Percentiles rank a stretch among this genome's conserved stretches.
Evolutionary conservation across 2,329 filamentous ascomycete genomes (phyloP).

Genomic region (Penicillium nordicum): DNA sequence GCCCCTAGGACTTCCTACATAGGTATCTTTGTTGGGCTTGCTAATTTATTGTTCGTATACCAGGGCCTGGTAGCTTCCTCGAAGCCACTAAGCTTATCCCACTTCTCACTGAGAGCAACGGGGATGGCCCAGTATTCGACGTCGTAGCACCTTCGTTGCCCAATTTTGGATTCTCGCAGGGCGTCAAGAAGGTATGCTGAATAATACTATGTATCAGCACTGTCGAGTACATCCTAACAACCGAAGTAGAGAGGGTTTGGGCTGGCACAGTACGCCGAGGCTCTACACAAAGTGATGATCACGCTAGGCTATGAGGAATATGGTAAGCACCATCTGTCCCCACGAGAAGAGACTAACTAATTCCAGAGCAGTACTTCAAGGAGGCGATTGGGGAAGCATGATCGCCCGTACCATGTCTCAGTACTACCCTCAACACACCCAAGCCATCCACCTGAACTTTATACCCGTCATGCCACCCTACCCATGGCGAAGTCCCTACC

Average conservation of each 20-base stretch:
- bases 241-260: constrained; percentile 53
- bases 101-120: constrained; percentile 39
- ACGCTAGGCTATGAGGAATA: constrained; percentile 64
- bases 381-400: constrained; percentile 67
- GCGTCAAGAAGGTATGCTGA: constrained; percentile 32
- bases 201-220: neutral
- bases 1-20: neutral
- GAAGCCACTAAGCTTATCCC: constrained; percentile 50
- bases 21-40: constrained; percentile 8
- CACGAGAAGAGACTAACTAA: neutral
- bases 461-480: constrained; percentile 49
- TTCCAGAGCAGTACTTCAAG: constrained; percentile 47
- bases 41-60: neutral
- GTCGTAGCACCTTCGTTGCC: constrained; percentile 55
- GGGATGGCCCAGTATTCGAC: constrained; percentile 47
- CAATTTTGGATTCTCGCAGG: constrained; percentile 55
- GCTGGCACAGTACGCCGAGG: constrained; percentile 60
- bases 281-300: constrained; percentile 65
- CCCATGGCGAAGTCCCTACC: constrained; percentile 52
- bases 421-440: constrained; percentile 56
- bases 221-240: neutral
- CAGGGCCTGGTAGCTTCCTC: constrained; percentile 63
- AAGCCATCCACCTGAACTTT: constrained; percentile 63
- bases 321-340: constrained; percentile 27
- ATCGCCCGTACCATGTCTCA: constrained; percentile 62